These are phyloP conservation scores for Tolypocladium ovalisporum DNA, from an alignment of 2,329 filamentous ascomycete genomes.

Conservation along the genomic window DNA sequence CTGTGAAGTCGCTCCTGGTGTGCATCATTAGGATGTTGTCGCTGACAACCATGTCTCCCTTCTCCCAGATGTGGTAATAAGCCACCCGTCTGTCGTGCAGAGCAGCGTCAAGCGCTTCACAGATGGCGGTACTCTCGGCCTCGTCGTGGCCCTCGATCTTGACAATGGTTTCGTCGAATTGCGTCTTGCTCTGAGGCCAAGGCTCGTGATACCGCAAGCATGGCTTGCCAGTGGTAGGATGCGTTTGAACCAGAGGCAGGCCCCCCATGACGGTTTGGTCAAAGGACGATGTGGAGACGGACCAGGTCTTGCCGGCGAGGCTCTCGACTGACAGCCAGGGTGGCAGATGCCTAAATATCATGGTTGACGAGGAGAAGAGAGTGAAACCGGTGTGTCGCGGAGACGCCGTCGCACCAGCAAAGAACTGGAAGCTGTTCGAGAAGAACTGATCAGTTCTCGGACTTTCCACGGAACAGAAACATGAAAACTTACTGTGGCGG, in stretches of 20 bases:
- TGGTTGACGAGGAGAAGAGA: slow-evolving; percentile 38
- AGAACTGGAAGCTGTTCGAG: slow-evolving; percentile 35
- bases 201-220: slow-evolving; percentile 45
- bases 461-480: not conserved
- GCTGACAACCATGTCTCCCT: slow-evolving; percentile 41
- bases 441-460: not conserved
- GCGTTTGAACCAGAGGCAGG: slow-evolving; percentile 31
- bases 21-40: slow-evolving; percentile 41
- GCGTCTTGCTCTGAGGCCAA: slow-evolving; percentile 40
- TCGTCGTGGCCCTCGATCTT: slow-evolving; percentile 25
- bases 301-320: slow-evolving; percentile 33
- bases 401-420: slow-evolving; percentile 33
- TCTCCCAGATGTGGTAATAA: slow-evolving; percentile 40
- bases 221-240: slow-evolving; percentile 31
- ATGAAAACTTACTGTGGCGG: slow-evolving; percentile 27
- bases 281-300: slow-evolving; percentile 36
- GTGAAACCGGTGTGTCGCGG: slow-evolving; percentile 42
- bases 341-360: slow-evolving; percentile 36
- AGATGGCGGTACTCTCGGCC: slow-evolving; percentile 22
- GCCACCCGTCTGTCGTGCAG: slow-evolving; percentile 39
- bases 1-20: slow-evolving; percentile 33
- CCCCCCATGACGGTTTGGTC: slow-evolving; percentile 28
- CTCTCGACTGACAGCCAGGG: slow-evolving; percentile 21
- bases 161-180: slow-evolving; percentile 34
- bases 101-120: slow-evolving; percentile 26